Evolutionary conservation across 169 alveolate species (phyloP).

Genomic region (Eimeria sp.): DNA sequence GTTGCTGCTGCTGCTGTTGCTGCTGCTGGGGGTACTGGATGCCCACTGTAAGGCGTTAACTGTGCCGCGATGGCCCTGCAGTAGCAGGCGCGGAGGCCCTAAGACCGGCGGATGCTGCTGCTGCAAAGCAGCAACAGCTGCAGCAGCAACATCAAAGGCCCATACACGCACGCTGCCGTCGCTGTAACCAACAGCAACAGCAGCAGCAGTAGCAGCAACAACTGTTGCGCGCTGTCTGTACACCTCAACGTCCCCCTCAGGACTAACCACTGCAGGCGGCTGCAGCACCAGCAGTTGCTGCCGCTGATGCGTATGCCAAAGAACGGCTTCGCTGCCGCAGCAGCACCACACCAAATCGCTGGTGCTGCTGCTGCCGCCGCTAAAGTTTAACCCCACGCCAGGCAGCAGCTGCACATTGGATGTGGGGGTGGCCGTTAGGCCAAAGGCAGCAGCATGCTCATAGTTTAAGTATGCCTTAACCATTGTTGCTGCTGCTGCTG

Average conservation of each 20-base stretch:
- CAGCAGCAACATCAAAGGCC: no score
- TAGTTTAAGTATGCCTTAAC: conserved; percentile 94
- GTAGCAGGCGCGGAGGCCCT: conserved; percentile 81
- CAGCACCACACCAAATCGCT: conserved; percentile 63
- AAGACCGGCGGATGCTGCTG: not conserved
- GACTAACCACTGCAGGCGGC: not conserved
- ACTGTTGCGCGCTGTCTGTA: conserved; percentile 24
- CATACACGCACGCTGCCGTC: no score
- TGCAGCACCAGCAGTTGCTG: not conserved
- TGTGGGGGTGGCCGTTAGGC: conserved; percentile 88
- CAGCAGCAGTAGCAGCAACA: conserved; percentile 38
- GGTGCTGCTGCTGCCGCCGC: not conserved
- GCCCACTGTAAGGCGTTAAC: conserved; percentile 71
- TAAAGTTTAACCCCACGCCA: not conserved
- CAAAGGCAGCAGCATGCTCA: conserved; percentile 90
- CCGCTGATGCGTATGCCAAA: conserved; percentile 58
- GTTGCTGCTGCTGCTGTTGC: conserved; percentile 65
- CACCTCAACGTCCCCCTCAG: conserved; percentile 36
- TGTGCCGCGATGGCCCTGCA: conserved; percentile 89
- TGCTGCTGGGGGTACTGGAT: not conserved
- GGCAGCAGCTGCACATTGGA: conserved; percentile 86
- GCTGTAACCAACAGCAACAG: not conserved
- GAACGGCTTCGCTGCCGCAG: conserved; percentile 59
- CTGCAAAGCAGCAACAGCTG: no score
- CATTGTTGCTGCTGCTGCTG: conserved; percentile 84